Conservation (phyloP, 345 rosid species). For the Bretschneidera sinensis region DNA sequence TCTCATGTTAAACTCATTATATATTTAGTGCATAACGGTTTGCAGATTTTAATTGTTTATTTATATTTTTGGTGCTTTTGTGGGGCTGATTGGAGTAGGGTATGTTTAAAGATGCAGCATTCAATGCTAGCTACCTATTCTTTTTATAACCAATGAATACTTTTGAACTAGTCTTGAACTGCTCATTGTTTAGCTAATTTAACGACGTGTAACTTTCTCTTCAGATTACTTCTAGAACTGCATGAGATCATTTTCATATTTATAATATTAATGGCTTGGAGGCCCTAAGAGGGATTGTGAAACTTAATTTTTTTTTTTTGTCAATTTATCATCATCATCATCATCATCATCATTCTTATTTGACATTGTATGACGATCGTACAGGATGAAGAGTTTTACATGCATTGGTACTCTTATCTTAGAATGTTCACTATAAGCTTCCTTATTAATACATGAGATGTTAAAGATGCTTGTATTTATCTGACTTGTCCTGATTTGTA, state of each 20-base stretch:
- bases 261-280: too few species aligned
- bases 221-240: too few species aligned
- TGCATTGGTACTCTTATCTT: too few species aligned
- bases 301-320: too few species aligned
- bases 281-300: too few species aligned
- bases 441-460: conserved; percentile 4
- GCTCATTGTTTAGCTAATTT: not conserved
- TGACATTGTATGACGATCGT: too few species aligned
- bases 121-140: not conserved
- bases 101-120: not conserved
- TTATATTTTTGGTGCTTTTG: not conserved
- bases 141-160: not conserved
- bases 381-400: too few species aligned
- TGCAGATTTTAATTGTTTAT: not conserved
- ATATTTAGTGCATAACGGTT: not conserved
- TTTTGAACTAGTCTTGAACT: not conserved
- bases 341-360: too few species aligned
- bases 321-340: too few species aligned
- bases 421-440: not conserved
- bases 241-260: too few species aligned
- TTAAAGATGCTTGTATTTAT: conserved; percentile 12
- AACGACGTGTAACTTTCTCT: not conserved
- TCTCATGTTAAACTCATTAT: not conserved
- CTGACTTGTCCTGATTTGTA: conserved; percentile 12
- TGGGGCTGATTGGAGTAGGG: not conserved